phyloP scores from a whole-genome alignment of 768 basidiomycete species.

The Trametes elegans region DNA sequence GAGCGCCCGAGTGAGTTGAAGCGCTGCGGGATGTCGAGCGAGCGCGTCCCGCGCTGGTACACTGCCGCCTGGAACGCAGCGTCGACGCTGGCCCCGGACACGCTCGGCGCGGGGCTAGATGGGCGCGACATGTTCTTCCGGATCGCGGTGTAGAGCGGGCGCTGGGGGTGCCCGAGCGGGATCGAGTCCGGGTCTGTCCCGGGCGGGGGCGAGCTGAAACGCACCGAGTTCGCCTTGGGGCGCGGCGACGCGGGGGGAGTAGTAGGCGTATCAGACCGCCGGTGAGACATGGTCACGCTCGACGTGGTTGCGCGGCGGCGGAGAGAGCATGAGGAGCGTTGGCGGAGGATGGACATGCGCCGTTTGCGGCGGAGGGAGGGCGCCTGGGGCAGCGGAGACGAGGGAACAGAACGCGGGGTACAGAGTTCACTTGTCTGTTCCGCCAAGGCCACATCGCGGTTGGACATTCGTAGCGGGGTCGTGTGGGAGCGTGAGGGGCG shows the following conservation, averaged over 20 bases:
- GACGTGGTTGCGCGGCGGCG: constrained; percentile 18
- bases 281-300: background rate
- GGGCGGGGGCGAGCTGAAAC: constrained; percentile 14
- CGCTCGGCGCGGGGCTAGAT: constrained; percentile 10
- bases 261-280: constrained; percentile 3
- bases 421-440: constrained; percentile 13
- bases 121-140: constrained; percentile 26
- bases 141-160: constrained; percentile 30
- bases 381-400: constrained; percentile 8
- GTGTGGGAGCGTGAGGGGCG: constrained; percentile 7
- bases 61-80: constrained; percentile 11
- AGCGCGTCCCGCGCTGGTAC: constrained; percentile 14
- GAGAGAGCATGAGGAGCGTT: constrained; percentile 27
- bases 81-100: background rate
- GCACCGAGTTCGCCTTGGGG: constrained; percentile 8
- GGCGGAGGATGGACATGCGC: constrained; percentile 20
- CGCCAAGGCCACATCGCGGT: background rate
- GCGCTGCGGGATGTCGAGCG: constrained; percentile 21
- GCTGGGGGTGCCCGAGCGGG: constrained; percentile 23
- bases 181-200: constrained; percentile 2
- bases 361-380: constrained; percentile 20
- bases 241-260: constrained; percentile 1
- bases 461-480: constrained; percentile 13
- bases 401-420: constrained; percentile 4
- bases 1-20: constrained; percentile 14